These are phyloP conservation scores for Bretziella fagacearum DNA, from an alignment of 2,329 filamentous ascomycete species.

Conservation along the genomic window DNA sequence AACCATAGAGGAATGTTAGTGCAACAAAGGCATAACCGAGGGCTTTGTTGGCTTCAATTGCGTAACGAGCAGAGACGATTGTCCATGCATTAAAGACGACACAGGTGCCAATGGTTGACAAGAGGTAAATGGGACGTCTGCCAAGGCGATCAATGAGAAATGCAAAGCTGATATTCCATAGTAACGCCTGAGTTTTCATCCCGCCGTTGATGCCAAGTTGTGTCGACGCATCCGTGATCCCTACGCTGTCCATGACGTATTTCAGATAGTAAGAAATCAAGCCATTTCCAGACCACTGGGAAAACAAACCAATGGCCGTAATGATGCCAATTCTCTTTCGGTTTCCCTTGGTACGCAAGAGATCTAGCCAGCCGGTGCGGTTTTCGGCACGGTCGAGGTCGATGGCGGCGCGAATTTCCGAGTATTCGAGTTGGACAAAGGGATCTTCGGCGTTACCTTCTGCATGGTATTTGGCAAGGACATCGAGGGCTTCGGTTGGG, in stretches of 20 bases:
- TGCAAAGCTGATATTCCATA: constrained; percentile 26
- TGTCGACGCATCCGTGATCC: constrained; percentile 25
- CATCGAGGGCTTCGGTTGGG: constrained; percentile 20
- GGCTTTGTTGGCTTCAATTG: constrained; percentile 22
- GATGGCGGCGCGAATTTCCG: constrained; percentile 41
- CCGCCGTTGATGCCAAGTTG: constrained; percentile 22
- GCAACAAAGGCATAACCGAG: constrained; percentile 30
- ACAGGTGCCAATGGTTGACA: constrained; percentile 33
- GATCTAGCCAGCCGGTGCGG: constrained; percentile 32
- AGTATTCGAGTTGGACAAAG: constrained; percentile 41
- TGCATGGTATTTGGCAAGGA: constrained; percentile 30
- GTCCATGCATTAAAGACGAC: constrained; percentile 38
- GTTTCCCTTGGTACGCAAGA: constrained; percentile 34
- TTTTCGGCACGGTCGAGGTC: constrained; percentile 34
- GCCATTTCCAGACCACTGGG: constrained; percentile 36
- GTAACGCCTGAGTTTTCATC: constrained; percentile 23
- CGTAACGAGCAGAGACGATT: constrained; percentile 21
- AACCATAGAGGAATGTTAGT: constrained; percentile 45
- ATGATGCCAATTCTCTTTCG: constrained; percentile 32
- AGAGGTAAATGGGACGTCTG: constrained; percentile 33
- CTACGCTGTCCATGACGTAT: constrained; percentile 30
- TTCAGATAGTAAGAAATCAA: constrained; percentile 33
- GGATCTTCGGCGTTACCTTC: constrained; percentile 33
- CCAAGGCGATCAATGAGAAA: constrained; percentile 30
- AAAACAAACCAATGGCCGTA: constrained; percentile 34